phyloP scores from a whole-genome alignment of 345 rosid species.

The Erucastrum elatum region DNA sequence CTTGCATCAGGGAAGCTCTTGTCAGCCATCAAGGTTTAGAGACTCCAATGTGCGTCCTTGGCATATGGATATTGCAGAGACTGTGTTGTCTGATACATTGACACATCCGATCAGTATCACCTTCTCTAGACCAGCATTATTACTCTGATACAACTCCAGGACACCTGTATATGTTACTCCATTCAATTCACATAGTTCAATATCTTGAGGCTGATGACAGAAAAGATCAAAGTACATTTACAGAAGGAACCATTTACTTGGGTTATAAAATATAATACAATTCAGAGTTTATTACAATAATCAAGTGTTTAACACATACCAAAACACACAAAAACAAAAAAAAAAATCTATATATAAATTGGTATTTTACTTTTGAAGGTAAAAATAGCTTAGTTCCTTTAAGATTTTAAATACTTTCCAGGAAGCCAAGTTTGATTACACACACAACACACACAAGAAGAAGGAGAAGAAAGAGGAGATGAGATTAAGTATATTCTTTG shows the following conservation, averaged over 20 bases:
- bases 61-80: conserved; percentile 52
- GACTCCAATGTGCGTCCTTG: conserved; percentile 78
- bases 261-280: conserved; percentile 20
- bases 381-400: neutral
- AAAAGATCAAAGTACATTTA: conserved; percentile 5
- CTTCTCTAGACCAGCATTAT: conserved; percentile 64
- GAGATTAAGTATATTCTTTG: conserved; percentile 1
- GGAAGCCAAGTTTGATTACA: conserved; percentile 26
- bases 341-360: neutral
- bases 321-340: neutral
- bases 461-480: neutral
- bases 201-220: conserved; percentile 67
- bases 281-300: neutral
- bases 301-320: neutral
- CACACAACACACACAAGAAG: neutral
- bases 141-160: conserved; percentile 56
- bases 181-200: conserved; percentile 64
- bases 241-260: neutral
- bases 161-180: conserved; percentile 74
- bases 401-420: neutral
- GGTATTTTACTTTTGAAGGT: neutral
- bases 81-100: conserved; percentile 63
- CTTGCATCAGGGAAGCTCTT: conserved; percentile 63
- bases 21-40: conserved; percentile 78
- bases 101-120: conserved; percentile 69